Base-by-base conservation (phyloP, 192 early-diverging fungal species). In the Mortierella antarctica region DNA sequence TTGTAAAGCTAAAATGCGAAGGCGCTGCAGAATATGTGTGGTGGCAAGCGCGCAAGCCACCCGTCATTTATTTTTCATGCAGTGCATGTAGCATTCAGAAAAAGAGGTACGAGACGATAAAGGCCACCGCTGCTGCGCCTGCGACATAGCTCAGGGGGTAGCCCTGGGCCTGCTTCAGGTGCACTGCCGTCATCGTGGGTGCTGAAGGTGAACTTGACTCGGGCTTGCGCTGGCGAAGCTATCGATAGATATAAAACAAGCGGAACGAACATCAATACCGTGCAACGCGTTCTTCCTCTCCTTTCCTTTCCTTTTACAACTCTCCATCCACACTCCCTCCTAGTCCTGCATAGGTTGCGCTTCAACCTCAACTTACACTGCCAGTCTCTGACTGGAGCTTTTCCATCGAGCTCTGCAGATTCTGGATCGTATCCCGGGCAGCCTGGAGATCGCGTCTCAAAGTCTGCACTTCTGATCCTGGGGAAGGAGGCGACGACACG, bases 211-310 rank as follows among this genome's bases (percentile, higher is more conserved):
- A 57, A 20, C 58, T 62, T 14, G 66, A 58, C 40, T 71, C 76
- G 39, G 58, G 8, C 53, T 67, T 71, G 63, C 69, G 76, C 51
- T 71, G 76, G n/a, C 76, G 76, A 45, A 79, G 69, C 76, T 79
- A 52, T 56, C 20, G 12, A 41, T 20, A 44, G 17, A 42, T 18
- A 63, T 13, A 41, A 65, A 54, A 64, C 12, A 62, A 18, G 17
- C 13, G 2, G 48, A 7, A 65, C 31, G 31, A 14, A n/a, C n/a
- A n/a, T 51, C 5, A 62, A 40, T 21, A 46, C 13, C 53, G 47
- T 1, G 17, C 31, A 17, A 48, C 17, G 23, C 3, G 7, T 23
- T n/a, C 12, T 42, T 53, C 2, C 1, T 48, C 0, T 1, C 6
- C 21, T n/a, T 44, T 18, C 20, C 23, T 53, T 40, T n/a, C 13